Base-by-base conservation (phyloP, 2,329 filamentous ascomycete genomes). In the Pseudopithomyces chartarum region DNA sequence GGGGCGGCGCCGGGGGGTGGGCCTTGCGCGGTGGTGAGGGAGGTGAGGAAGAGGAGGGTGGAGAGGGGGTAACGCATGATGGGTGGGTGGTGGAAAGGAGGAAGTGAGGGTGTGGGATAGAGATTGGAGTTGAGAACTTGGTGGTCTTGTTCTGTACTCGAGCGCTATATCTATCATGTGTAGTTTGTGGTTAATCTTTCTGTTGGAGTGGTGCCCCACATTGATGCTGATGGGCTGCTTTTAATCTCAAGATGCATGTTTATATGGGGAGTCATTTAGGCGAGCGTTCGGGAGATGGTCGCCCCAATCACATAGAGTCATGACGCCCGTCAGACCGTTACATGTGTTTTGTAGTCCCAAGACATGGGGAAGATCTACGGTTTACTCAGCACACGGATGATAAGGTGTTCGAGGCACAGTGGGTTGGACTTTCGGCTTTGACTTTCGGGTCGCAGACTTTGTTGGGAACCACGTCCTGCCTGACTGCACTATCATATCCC, bases 161-260 rank as follows among this genome's bases (percentile, higher is more conserved):
- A 36, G 33, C n/a, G 4, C 13, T n/a, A 23, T 4, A 11, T 33
- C n/a, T 4, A 11, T 33, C n/a, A 26, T 26, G 42, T 42, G 20
- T 51, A 42, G 23, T 42, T 10, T 15, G 13, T 13, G 23, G 5
- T 10, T 3, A 6, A 1, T 6, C 22, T 33, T 20, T 42, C n/a
- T 33, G 48, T 42, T 51, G 48, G 48, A 36, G n/a, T 33, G 48
- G 48, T 51, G 48, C 48, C 48, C 48, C 48, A 51, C 48, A 34
- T 51, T 11, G 17, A 11, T 33, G 23, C 44, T 47, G n/a, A 42
- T 29, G 34, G 19, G 38, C 23, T 17, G 20, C 8, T 8, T 34
- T 51, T 51, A 51, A 51, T 51, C 36, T 51, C 38, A 51, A 20
- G 11, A 13, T 51, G 48, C 48, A 51, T 43, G 38, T 51, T 51